phyloP scores from a whole-genome alignment of 768 basidiomycete species.

The Pilatotrama ljubarskyi region DNA sequence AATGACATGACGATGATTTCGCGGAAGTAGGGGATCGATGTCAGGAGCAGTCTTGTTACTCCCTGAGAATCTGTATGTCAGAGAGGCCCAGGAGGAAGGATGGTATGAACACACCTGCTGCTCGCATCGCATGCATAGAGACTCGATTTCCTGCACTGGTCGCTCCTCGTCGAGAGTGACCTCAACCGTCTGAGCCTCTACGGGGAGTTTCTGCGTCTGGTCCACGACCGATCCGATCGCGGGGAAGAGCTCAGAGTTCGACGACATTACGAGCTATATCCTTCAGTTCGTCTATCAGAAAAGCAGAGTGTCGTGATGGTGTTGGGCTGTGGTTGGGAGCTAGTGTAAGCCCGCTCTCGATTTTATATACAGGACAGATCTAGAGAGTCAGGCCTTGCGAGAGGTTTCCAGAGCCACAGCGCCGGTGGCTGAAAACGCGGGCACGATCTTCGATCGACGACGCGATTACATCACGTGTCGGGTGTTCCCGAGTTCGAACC shows the following conservation, averaged over 20 bases:
- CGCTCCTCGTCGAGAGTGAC: constrained; percentile 50
- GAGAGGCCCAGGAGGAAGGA: neutral
- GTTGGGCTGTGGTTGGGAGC: neutral
- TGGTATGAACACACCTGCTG: constrained; percentile 65
- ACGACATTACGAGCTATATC: constrained; percentile 14
- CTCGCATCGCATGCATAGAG: constrained; percentile 90
- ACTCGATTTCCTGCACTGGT: constrained; percentile 82
- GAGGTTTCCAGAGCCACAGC: constrained; percentile 15
- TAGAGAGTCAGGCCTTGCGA: constrained; percentile 7
- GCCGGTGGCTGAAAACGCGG: constrained; percentile 19
- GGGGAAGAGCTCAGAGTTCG: constrained; percentile 30
- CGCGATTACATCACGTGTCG: constrained; percentile 19
- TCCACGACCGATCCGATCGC: constrained; percentile 32
- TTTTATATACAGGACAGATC: constrained; percentile 5
- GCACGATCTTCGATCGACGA: constrained; percentile 4
- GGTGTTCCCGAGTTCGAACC: constrained; percentile 5
- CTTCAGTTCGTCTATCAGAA: neutral
- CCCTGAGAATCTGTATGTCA: constrained; percentile 55
- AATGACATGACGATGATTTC: constrained; percentile 98
- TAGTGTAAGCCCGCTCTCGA: neutral
- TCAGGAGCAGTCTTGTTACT: constrained; percentile 82
- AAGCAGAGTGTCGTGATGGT: neutral
- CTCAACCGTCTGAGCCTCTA: constrained; percentile 15
- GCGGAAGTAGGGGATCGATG: constrained; percentile 91
- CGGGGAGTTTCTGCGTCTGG: constrained; percentile 25